Conservation (phyloP, 2,329 filamentous ascomycete genomes). For the Talaromyces marneffei region DNA sequence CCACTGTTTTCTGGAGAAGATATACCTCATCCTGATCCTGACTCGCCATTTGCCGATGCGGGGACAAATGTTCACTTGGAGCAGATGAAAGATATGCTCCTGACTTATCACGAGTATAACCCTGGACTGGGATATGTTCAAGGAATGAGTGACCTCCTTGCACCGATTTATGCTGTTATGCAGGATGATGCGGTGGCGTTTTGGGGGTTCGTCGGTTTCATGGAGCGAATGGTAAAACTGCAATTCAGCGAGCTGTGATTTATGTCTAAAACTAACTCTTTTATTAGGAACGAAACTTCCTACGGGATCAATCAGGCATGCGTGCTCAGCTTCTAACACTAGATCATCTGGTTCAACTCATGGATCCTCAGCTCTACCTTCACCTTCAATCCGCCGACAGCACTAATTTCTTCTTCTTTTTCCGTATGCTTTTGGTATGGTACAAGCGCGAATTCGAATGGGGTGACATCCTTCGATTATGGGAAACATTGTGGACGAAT, state of each 20-base stretch:
- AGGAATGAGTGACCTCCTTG: slow-evolving; percentile 95
- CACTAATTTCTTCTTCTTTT: slow-evolving; percentile 99
- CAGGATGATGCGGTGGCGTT: slow-evolving; percentile 97
- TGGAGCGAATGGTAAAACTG: slow-evolving; percentile 73
- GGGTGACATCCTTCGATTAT: slow-evolving; percentile 77
- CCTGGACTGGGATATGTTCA: slow-evolving; percentile 93
- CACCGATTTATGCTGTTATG: slow-evolving; percentile 92
- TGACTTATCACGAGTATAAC: slow-evolving; percentile 98
- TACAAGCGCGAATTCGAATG: slow-evolving; percentile 97
- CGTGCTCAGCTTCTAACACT: slow-evolving; percentile 81
- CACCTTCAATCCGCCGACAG: slow-evolving; percentile 86
- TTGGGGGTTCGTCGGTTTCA: slow-evolving; percentile 93
- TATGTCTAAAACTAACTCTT: not conserved
- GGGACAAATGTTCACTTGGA: slow-evolving; percentile 97
- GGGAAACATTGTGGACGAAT: slow-evolving; percentile 95
- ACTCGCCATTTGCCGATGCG: slow-evolving; percentile 84
- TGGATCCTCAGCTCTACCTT: slow-evolving; percentile 89
- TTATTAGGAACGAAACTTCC: slow-evolving; percentile 74
- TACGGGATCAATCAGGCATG: slow-evolving; percentile 96
- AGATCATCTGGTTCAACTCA: slow-evolving; percentile 90
- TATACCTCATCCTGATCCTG: slow-evolving; percentile 90
- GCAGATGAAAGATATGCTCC: slow-evolving; percentile 97
- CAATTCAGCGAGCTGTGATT: not conserved
- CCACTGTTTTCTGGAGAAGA: slow-evolving; percentile 96
- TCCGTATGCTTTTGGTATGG: slow-evolving; percentile 98